Evolutionary conservation across 75 land plant genomes (phyloP).

Genomic region (Selaginella moellendorffii): DNA sequence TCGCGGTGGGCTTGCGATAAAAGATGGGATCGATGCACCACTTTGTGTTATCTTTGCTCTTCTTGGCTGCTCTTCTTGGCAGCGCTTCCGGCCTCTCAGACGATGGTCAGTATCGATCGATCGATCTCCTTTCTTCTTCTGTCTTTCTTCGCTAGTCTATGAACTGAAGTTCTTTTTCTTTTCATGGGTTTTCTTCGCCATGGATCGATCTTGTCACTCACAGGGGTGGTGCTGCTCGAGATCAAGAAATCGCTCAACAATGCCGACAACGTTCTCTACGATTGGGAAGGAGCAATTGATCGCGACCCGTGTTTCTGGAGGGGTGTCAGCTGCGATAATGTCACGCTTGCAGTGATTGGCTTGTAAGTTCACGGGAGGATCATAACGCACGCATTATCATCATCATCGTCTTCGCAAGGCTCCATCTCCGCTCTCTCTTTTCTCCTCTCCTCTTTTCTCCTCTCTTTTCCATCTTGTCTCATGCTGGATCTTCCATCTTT

Average conservation of each 20-base stretch:
- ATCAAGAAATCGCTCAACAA: slow-evolving; percentile 72
- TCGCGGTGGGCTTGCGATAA: too few species aligned
- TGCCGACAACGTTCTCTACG: slow-evolving; percentile 58
- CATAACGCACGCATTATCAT: too few species aligned
- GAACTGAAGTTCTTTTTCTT: too few species aligned
- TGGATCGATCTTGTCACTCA: neutral
- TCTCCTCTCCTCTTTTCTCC: too few species aligned
- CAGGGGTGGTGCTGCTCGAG: slow-evolving; percentile 55
- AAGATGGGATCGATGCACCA: too few species aligned
- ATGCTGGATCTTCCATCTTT: too few species aligned
- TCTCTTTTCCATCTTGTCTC: too few species aligned
- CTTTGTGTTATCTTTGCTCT: too few species aligned
- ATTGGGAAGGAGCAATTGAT: slow-evolving; percentile 39
- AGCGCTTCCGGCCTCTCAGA: neutral
- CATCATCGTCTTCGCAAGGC: too few species aligned
- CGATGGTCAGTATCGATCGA: neutral
- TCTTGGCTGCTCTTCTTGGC: neutral
- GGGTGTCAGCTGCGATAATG: slow-evolving; percentile 9
- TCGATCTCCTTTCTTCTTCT: too few species aligned
- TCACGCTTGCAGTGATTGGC: slow-evolving; percentile 4
- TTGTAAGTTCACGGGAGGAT: slow-evolving; percentile 1
- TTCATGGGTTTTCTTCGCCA: neutral
- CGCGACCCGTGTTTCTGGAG: slow-evolving; percentile 7
- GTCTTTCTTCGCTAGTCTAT: too few species aligned
- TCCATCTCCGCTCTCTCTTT: too few species aligned